Base-by-base conservation (phyloP, 1,284 basidiomycete genomes). In the Naganishia liquefaciens region DNA sequence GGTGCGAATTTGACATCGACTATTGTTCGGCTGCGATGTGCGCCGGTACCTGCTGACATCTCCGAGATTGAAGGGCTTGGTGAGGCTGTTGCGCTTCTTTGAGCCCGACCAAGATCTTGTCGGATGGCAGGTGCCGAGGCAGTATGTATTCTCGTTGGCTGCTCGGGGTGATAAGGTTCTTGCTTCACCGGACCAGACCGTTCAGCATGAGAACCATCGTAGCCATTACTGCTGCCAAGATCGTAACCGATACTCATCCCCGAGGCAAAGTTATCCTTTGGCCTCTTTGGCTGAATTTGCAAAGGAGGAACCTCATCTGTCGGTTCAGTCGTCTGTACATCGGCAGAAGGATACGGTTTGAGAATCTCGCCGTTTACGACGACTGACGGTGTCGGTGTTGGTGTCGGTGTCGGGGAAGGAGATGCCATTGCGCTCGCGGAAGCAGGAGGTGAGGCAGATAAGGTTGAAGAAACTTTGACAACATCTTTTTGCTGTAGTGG, bases 301-400 rank as follows among this genome's bases (percentile, higher is more conserved):
- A 62, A n/a, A 30, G 60, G 60, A 3, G 49, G 60, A 7, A 62
- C 51, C 39, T 62, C 51, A 37, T 62, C 40, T 15, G 27, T 46
- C 30, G 30, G 49, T 15, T 62, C 39, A 9, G 30, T 40, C 21
- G 25, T 21, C 19, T 60, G 44, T 27, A 37, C 30, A n/a, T 50
- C 44, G 33, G 57, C 49, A 17, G 46, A 5, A 9, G 57, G 57
- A 25, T 60, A 60, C 5, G 57, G 23, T 50, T 60, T 60, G 23
- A 60, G 57, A 0, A 60, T 50, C 46, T 60, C 57, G 57, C 57
- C 57, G 27, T 60, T 60, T 3, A 60, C 57, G 19, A 60, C 57
- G n/a, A 60, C 57, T 25, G 57, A 60, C 15, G 57, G 57, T 19
- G 57, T 60, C 33, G 57, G 57, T 7, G 55, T 58, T 33, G 54